Evolutionary conservation across 1,284 basidiomycete species (phyloP), one percentile per base, ranked within the genome.

Genomic region (Pterulicium gracile): DNA sequence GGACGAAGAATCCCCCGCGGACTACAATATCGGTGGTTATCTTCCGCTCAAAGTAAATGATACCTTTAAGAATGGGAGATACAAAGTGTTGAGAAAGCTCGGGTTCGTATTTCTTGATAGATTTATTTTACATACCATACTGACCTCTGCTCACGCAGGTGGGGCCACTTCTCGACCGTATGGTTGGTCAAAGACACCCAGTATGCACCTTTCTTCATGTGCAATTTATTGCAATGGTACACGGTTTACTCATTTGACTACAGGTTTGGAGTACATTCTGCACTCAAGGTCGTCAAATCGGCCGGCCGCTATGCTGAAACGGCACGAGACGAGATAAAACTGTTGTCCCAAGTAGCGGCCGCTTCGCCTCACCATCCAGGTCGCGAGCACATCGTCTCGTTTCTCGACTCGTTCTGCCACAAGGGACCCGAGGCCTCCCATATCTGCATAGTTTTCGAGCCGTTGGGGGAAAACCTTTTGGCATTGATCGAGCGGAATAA

Each of bases 261-360:
- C 44, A 70, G 88, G 18, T 68, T 70, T 46, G 74, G 77, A 50
- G 69, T 76, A 24, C 90, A 93, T 63, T 88, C 88, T 20, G 91
- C 90, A 7, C 76, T 94, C 61, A 94, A 94, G 62, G 83, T 94
- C 40, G 89, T 93, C 63, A 93, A 93, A 63, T 91, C 88, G n/a
- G 84, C 84, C 14, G 77, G 78, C 34, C 74, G 83, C 44, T 88
- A 88, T 58, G 85, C 89, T 42, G 90, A 93, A 58, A 93, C 90
- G 2, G 91, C 90, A 21, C 76, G 83, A 46, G 90, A 94, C 59
- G 91, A 94, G 64, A 94, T 94, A 64, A 88, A 88, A 61, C 73
- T 94, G 43, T 73, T 94, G 35, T 80, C 83, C 51, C 76, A 78
- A 51, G 81, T 93, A 13, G 77, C 83, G 51, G 75, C 79, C 18